Evolutionary conservation across 225 moss, liverwort and hornwort genomes (phyloP).

Genomic region (Bryoerythrophyllum caledonicum): DNA sequence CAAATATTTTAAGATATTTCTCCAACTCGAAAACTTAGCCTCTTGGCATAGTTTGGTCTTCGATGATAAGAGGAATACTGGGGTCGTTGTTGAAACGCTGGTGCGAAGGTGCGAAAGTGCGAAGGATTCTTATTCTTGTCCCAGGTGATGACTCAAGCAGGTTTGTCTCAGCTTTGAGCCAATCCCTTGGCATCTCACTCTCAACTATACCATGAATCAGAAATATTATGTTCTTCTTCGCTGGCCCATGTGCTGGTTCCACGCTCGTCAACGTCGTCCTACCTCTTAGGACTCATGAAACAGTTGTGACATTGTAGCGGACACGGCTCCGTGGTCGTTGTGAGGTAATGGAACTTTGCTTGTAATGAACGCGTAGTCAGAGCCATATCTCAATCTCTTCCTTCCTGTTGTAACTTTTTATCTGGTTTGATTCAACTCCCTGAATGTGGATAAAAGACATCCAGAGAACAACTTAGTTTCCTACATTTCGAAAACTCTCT

Average conservation of each 20-base stretch:
- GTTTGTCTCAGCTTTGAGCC: background rate
- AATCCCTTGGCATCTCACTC: background rate
- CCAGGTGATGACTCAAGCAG: background rate
- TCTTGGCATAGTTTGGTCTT: background rate
- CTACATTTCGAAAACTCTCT: background rate
- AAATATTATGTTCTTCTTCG: no score
- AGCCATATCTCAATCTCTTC: background rate
- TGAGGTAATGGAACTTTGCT: background rate
- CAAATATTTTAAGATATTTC: no score
- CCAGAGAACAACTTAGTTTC: background rate
- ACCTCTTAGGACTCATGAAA: conserved; percentile 4
- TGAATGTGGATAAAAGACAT: background rate
- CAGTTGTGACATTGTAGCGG: background rate
- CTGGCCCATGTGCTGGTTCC: background rate
- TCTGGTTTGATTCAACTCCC: background rate
- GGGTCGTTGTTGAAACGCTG: background rate
- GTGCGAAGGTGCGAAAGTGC: background rate
- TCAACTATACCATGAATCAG: no score
- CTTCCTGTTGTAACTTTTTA: background rate
- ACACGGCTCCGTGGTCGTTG: conserved; percentile 25
- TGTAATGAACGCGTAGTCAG: background rate
- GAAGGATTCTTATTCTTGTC: background rate
- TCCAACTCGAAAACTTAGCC: no score
- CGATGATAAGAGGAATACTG: background rate
- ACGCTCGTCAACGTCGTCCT: background rate